A percentile compares a stretch with the other conserved stretches of the same genome.
phyloP scores from a whole-genome alignment of 169 alveolate genomes.

The Babesia divergens region DNA sequence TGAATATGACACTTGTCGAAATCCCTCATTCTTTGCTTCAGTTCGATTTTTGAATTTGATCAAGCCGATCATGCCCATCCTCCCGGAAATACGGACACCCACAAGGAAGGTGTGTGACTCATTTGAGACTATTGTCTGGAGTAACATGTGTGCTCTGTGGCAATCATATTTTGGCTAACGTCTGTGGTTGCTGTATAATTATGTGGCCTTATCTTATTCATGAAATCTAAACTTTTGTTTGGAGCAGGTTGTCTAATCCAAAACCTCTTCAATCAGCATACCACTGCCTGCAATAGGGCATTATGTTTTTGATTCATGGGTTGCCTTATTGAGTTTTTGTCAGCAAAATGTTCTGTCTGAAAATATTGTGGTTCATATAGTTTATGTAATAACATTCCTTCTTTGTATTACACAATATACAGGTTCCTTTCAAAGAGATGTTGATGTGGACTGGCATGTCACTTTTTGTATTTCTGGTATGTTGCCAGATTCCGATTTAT shows the following conservation, averaged over 20 bases:
- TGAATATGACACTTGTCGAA: not conserved
- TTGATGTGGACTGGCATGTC: constrained; percentile 97
- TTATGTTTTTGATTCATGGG: too few relatives aligned
- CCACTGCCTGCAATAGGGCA: too few relatives aligned
- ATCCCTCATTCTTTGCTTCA: constrained; percentile 24
- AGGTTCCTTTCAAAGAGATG: constrained; percentile 92
- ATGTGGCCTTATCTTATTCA: not conserved
- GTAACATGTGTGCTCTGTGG: not conserved
- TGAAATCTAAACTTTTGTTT: too few relatives aligned
- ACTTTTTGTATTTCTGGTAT: constrained; percentile 92
- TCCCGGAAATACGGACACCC: constrained; percentile 97
- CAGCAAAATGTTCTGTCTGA: too few relatives aligned
- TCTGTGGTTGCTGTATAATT: not conserved
- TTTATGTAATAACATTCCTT: too few relatives aligned
- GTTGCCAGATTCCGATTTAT: constrained; percentile 97
- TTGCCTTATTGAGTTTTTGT: too few relatives aligned
- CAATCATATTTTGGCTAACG: not conserved
- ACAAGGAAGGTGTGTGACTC: constrained; percentile 84
- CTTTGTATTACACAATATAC: too few relatives aligned
- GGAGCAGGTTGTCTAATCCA: too few relatives aligned
- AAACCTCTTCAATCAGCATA: too few relatives aligned
- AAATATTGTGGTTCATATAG: too few relatives aligned
- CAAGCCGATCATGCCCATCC: constrained; percentile 94
- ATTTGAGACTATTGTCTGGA: not conserved
- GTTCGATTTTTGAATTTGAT: constrained; percentile 91